phyloP scores from a whole-genome alignment of 345 rosid genomes.

The Microcos paniculata region DNA sequence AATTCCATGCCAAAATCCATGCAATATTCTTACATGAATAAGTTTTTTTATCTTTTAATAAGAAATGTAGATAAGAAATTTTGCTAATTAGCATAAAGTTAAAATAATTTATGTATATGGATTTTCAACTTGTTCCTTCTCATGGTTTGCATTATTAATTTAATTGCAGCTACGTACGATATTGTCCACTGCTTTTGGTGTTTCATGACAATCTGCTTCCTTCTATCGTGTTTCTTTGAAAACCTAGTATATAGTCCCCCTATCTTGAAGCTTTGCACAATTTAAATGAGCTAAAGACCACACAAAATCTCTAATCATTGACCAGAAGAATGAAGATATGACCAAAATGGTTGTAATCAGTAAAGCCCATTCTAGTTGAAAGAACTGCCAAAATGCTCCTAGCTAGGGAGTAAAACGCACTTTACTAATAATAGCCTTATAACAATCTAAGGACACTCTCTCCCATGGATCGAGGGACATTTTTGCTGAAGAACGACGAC shows the following conservation, averaged over 20 bases:
- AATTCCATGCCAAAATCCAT: too few species aligned
- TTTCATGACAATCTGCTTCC: not conserved
- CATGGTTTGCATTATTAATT: not conserved
- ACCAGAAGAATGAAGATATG: not conserved
- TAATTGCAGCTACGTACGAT: not conserved
- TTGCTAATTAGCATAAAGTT: not conserved
- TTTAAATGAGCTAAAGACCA: not conserved
- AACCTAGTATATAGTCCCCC: not conserved
- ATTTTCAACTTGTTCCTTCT: not conserved
- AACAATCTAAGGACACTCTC: not conserved
- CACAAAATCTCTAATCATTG: not conserved
- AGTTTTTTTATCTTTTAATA: not conserved
- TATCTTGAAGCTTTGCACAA: not conserved
- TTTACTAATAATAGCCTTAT: not conserved
- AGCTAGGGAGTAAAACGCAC: not conserved
- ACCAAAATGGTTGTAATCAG: not conserved
- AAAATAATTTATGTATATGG: not conserved
- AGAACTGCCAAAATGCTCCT: not conserved
- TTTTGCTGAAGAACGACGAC: not conserved
- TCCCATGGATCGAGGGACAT: not conserved
- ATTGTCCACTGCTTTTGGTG: not conserved
- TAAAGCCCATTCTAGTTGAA: not conserved
- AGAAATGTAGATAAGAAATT: not conserved
- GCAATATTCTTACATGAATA: not conserved
- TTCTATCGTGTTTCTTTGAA: not conserved